Evolutionary conservation across 2,329 filamentous ascomycete species (phyloP), one percentile per base, ranked within the genome.

Genomic region (Hypoxylon sp.): DNA sequence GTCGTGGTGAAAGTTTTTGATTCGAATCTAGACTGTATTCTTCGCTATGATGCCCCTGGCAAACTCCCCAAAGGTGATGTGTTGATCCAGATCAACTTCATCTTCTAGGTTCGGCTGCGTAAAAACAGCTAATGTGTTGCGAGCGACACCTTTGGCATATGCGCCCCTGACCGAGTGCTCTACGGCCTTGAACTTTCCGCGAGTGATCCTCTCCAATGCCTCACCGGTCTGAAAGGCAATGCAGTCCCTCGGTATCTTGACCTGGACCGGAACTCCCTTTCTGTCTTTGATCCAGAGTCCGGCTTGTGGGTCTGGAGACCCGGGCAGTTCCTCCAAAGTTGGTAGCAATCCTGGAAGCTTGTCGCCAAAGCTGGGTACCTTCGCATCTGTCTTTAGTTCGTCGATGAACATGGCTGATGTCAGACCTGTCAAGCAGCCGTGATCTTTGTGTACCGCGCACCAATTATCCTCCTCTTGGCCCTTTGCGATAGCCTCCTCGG

Each of bases 321-420:
- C 76, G 0, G 88, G 77, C 0, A 97, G 86, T 79, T 97, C 95
- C 0, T 85, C 81, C 0, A 97, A 84, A 0, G 86, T 82, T 1
- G 84, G 70, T 7, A 82, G 78, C 2, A 82, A 76, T 37, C 68
- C 64, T 19, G 73, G 74, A 4, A 71, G 67, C 53, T 54, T 67
- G 5, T 77, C 77, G 43, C 80, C 70, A 39, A 81, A 73, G 63
- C 73, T 67, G 67, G 81, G 72, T 64, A 77, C 76, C 32, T 78
- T 75, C 25, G 75, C 71, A 34, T 77, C 71, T 8, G 75, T 74
- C 46, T 71, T 74, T 23, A 76, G 80, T 80, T 98, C 95, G 75
- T 98, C 93, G 67, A 98, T 86, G 78, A 97, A 98, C 94, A 98
- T 97, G 71, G 95, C 94, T 2, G 91, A 95, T 0, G 96, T 99